phyloP scores from a whole-genome alignment of 768 basidiomycete species.

The Collybiopsis confluens region DNA sequence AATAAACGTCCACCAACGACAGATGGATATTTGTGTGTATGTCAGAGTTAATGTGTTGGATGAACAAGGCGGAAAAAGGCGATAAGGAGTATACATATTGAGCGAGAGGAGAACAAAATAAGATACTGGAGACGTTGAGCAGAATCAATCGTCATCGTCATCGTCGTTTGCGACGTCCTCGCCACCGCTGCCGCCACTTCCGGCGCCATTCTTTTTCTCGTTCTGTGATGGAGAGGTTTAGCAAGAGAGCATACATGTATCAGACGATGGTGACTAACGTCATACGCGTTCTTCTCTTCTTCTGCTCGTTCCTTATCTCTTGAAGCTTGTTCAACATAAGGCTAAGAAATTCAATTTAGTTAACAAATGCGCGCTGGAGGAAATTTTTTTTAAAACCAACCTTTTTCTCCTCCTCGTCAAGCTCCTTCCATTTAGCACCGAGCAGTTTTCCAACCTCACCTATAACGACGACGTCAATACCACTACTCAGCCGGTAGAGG shows the following conservation, averaged over 20 bases:
- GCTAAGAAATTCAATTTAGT: conserved; percentile 40
- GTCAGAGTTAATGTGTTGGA: too few relatives aligned
- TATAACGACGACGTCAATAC: conserved; percentile 21
- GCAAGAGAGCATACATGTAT: not conserved
- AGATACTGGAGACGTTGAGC: not conserved
- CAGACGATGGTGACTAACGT: conserved; percentile 25
- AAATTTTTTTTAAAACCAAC: conserved; percentile 42
- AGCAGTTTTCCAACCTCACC: conserved; percentile 94
- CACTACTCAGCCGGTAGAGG: conserved; percentile 7
- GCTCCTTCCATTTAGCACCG: conserved; percentile 96
- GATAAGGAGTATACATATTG: not conserved
- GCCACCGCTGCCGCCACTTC: conserved; percentile 3
- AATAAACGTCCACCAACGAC: not conserved
- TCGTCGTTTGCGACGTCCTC: conserved; percentile 7
- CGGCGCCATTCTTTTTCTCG: conserved; percentile 9
- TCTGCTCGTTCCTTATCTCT: conserved; percentile 87
- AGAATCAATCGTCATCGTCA: not conserved
- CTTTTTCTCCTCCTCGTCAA: conserved; percentile 89
- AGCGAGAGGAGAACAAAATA: not conserved
- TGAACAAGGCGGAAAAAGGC: too few relatives aligned
- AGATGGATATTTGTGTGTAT: too few relatives aligned
- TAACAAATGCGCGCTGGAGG: conserved; percentile 2
- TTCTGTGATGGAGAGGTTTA: conserved; percentile 14
- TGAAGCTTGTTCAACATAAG: conserved; percentile 83
- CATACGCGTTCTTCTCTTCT: conserved; percentile 62